These are phyloP conservation scores for Ophiostoma ips DNA, from an alignment of 2,329 filamentous ascomycete species.

Conservation along the genomic window DNA sequence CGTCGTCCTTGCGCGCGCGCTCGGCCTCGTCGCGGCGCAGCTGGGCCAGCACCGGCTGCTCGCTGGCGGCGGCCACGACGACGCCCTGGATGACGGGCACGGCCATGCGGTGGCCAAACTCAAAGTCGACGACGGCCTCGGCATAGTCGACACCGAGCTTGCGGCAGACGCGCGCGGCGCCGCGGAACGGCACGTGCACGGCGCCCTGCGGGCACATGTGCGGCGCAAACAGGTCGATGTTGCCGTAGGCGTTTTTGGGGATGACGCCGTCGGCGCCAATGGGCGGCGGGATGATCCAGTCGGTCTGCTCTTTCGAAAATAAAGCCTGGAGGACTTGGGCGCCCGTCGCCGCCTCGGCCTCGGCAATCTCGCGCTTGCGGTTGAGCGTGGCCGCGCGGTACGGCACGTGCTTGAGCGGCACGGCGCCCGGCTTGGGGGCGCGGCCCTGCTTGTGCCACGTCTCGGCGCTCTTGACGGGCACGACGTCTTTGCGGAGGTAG, in stretches of 20 bases:
- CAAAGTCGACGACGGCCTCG: conserved; percentile 90
- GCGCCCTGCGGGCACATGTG: conserved; percentile 80
- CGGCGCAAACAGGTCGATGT: conserved; percentile 89
- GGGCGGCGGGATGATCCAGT: conserved; percentile 86
- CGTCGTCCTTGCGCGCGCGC: conserved; percentile 62
- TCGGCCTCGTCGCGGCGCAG: conserved; percentile 68
- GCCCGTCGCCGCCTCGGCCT: conserved; percentile 65
- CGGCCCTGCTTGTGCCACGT: conserved; percentile 97
- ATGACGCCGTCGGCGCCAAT: conserved; percentile 76
- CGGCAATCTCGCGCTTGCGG: conserved; percentile 76
- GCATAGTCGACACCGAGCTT: conserved; percentile 77
- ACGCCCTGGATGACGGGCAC: conserved; percentile 86
- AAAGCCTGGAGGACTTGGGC: conserved; percentile 77
- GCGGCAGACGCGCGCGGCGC: conserved; percentile 67
- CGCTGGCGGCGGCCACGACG: conserved; percentile 71
- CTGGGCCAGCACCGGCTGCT: conserved; percentile 59
- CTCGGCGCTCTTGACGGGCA: conserved; percentile 78
- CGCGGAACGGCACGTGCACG: conserved; percentile 67
- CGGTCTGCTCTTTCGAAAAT: conserved; percentile 73
- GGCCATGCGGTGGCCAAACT: conserved; percentile 89
- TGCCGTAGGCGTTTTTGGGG: conserved; percentile 88
- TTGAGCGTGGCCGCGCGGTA: conserved; percentile 84
- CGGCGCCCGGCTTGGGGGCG: conserved; percentile 53
- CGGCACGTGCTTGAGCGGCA: conserved; percentile 73
- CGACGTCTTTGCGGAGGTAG: conserved; percentile 64